phyloP scores from a whole-genome alignment of 257 asterid species.

The Perilla frutescens region DNA sequence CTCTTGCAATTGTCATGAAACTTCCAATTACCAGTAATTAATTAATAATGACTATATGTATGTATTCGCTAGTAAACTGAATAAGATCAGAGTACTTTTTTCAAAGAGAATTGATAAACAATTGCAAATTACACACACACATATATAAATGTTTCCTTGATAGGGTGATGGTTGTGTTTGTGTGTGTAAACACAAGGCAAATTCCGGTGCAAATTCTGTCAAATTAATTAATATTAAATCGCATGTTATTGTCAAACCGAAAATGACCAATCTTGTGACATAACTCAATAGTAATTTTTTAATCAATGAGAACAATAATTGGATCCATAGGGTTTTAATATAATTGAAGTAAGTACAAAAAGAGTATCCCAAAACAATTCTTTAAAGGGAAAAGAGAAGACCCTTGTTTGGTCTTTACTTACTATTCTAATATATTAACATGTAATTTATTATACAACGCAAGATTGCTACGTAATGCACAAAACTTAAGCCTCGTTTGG shows the following conservation, averaged over 20 bases:
- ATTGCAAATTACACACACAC: not conserved
- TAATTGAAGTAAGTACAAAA: conserved; percentile 41
- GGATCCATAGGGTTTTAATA: conserved; percentile 37
- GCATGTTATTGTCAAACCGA: conserved; percentile 32
- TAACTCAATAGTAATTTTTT: conserved; percentile 30
- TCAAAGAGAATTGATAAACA: not conserved
- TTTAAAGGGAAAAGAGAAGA: conserved; percentile 37
- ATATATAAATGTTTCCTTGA: conserved; percentile 25
- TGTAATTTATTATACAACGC: conserved; percentile 10
- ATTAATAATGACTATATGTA: not conserved
- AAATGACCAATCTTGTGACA: conserved; percentile 50
- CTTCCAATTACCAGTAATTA: not conserved
- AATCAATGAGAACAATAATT: conserved; percentile 50
- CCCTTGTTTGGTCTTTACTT: conserved; percentile 41
- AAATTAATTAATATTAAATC: conserved; percentile 20
- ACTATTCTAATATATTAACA: not conserved
- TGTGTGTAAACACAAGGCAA: conserved; percentile 36
- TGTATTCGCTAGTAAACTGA: no score
- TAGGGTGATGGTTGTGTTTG: conserved; percentile 26
- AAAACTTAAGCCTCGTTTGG: conserved; percentile 4
- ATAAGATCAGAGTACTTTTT: no score
- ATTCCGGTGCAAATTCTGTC: conserved; percentile 16
- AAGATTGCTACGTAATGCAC: conserved; percentile 41
- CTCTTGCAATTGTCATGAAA: conserved; percentile 12
- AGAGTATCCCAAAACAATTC: conserved; percentile 27